Evolutionary conservation across 176 grass and related monocot species (phyloP).

Genomic region (Rhynchospora breviuscula): DNA sequence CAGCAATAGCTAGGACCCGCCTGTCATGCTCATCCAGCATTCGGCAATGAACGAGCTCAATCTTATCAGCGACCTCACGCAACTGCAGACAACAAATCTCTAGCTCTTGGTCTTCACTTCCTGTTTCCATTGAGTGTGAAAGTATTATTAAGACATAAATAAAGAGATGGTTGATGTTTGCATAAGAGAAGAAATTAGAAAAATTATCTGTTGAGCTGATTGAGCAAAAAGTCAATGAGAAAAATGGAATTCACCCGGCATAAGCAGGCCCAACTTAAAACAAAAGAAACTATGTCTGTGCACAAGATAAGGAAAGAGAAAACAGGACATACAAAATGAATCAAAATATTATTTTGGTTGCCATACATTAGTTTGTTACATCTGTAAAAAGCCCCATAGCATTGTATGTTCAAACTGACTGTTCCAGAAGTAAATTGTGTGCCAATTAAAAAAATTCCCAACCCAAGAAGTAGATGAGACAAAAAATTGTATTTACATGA

Average conservation of each 20-base stretch:
- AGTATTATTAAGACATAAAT: background rate
- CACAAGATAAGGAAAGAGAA: background rate
- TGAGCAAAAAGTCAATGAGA: background rate
- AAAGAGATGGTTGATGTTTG: background rate
- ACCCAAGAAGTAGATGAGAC: background rate
- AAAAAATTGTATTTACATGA: too few species aligned
- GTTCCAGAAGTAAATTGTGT: background rate
- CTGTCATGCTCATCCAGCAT: conserved; percentile 20
- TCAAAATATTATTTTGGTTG: background rate
- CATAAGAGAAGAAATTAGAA: background rate
- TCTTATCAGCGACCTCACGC: background rate
- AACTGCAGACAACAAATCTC: background rate
- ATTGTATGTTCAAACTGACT: too few species aligned
- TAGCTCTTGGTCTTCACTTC: background rate
- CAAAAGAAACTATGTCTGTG: background rate
- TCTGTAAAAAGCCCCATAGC: background rate
- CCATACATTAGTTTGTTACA: background rate
- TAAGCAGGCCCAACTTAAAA: background rate
- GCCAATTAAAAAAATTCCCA: background rate
- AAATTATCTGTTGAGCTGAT: background rate
- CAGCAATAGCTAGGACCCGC: background rate
- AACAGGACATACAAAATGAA: background rate
- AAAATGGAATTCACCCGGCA: background rate
- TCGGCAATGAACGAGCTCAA: background rate
- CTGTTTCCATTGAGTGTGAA: background rate